Evolutionary conservation across 2,329 filamentous ascomycete genomes (phyloP).

Genomic region (Sordariomycetes sp.): DNA sequence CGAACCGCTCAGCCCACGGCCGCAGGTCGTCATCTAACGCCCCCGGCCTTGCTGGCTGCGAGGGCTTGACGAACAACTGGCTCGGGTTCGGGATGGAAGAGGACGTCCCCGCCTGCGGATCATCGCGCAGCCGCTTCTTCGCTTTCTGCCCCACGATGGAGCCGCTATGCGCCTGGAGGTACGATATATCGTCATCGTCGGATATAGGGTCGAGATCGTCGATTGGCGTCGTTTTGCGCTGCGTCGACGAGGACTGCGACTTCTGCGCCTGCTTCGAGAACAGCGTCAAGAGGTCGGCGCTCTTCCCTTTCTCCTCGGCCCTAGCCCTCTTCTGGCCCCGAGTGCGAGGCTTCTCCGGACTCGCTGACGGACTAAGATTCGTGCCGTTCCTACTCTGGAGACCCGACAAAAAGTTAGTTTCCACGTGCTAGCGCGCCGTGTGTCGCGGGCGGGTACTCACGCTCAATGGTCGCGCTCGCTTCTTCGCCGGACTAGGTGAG

Average conservation of each 20-base stretch:
- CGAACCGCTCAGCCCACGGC: slow-evolving; percentile 83
- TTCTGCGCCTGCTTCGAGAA: slow-evolving; percentile 49
- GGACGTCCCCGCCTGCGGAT: slow-evolving; percentile 6
- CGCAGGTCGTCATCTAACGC: slow-evolving; percentile 40
- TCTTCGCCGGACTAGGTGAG: slow-evolving; percentile 28
- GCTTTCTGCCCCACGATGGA: slow-evolving; percentile 44
- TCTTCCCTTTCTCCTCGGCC: slow-evolving; percentile 35
- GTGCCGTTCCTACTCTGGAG: slow-evolving; percentile 2
- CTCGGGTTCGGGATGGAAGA: slow-evolving; percentile 20
- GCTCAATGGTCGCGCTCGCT: not conserved
- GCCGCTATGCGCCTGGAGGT: slow-evolving; percentile 31
- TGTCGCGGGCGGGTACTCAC: not conserved
- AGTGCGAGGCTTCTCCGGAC: slow-evolving; percentile 27
- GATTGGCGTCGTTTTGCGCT: slow-evolving; percentile 13
- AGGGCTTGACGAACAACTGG: slow-evolving; percentile 37
- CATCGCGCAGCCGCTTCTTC: slow-evolving; percentile 34
- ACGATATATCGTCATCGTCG: slow-evolving; percentile 43
- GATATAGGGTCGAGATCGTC: slow-evolving; percentile 47
- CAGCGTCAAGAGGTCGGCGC: slow-evolving; percentile 41
- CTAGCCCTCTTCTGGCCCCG: slow-evolving; percentile 27
- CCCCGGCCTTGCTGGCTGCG: slow-evolving; percentile 14
- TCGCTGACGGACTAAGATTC: slow-evolving; percentile 25
- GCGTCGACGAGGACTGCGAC: slow-evolving; percentile 14
- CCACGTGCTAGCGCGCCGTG: not conserved
- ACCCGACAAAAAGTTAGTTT: not conserved